These are phyloP conservation scores for Pichia sorboxylosa DNA, from an alignment of 1,139 yeast species.

Conservation along the genomic window DNA sequence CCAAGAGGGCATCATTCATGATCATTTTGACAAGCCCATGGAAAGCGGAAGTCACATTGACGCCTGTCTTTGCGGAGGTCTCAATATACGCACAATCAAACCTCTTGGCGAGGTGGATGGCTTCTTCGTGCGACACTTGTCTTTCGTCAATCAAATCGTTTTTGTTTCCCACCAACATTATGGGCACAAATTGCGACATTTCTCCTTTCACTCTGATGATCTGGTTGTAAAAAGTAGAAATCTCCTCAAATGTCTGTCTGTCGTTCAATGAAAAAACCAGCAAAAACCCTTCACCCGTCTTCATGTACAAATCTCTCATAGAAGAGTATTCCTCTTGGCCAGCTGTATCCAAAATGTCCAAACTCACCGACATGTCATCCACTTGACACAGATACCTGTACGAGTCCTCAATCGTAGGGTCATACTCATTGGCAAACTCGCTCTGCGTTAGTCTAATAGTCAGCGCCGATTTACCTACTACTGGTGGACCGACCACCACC, in stretches of 20 bases:
- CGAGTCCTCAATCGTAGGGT: conserved; percentile 90
- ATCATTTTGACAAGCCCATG: conserved; percentile 54
- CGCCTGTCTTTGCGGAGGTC: conserved; percentile 83
- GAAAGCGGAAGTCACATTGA: conserved; percentile 86
- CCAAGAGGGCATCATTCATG: conserved; percentile 15
- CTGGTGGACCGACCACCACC: conserved; percentile 97
- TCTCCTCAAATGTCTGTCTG: conserved; percentile 70
- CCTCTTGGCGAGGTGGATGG: conserved; percentile 65
- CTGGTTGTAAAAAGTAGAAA: conserved; percentile 75
- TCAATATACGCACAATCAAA: conserved; percentile 92
- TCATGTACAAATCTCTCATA: conserved; percentile 73
- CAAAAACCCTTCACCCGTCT: conserved; percentile 75
- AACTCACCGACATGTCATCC: conserved; percentile 38
- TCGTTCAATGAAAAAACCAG: conserved; percentile 87
- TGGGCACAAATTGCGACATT: conserved; percentile 48
- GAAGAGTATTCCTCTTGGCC: conserved; percentile 98
- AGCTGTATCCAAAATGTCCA: conserved; percentile 88
- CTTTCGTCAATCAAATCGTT: conserved; percentile 71
- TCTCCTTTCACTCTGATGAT: conserved; percentile 81
- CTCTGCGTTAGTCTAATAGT: conserved; percentile 85
- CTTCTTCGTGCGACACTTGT: conserved; percentile 68
- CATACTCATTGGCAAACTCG: conserved; percentile 91
- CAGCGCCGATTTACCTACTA: conserved; percentile 94
- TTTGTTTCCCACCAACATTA: conserved; percentile 84
- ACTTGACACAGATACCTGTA: conserved; percentile 46